phyloP scores from a whole-genome alignment of 176 grass and related monocot genomes.

The Luzula sylvatica region DNA sequence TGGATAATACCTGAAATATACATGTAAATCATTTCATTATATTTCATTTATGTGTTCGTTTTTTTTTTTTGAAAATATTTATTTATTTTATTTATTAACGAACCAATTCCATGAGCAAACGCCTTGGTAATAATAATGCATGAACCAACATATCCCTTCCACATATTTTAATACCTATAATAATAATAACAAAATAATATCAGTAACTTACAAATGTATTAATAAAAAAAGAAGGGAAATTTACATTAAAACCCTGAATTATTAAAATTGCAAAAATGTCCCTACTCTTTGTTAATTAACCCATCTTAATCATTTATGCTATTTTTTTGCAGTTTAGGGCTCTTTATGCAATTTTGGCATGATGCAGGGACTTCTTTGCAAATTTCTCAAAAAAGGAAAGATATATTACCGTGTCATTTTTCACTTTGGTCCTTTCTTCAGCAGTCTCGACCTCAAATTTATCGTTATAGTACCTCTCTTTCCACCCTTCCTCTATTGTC shows the following conservation, averaged over 20 bases:
- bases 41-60: no score
- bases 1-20: constrained; percentile 39
- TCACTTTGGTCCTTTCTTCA: constrained; percentile 26
- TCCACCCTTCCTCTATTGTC: constrained; percentile 29
- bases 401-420: constrained; percentile 27
- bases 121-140: constrained; percentile 43
- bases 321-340: no score
- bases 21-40: no score
- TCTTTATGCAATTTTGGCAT: no score
- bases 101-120: constrained; percentile 65
- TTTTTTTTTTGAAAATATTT: no score
- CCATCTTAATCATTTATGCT: no score
- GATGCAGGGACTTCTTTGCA: no score
- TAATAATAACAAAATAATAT: background rate
- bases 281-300: no score
- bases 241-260: no score
- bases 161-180: constrained; percentile 52
- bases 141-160: constrained; percentile 58
- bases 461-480: constrained; percentile 42
- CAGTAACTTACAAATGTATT: background rate
- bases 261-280: no score
- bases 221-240: no score
- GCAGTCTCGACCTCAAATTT: constrained; percentile 28
- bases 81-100: no score
- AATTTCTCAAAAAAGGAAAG: constrained; percentile 23